Evolutionary conservation across 73 alveolate genomes (phyloP), one percentile per base, ranked within the genome.

Genomic region (Paramecium caudatum): DNA sequence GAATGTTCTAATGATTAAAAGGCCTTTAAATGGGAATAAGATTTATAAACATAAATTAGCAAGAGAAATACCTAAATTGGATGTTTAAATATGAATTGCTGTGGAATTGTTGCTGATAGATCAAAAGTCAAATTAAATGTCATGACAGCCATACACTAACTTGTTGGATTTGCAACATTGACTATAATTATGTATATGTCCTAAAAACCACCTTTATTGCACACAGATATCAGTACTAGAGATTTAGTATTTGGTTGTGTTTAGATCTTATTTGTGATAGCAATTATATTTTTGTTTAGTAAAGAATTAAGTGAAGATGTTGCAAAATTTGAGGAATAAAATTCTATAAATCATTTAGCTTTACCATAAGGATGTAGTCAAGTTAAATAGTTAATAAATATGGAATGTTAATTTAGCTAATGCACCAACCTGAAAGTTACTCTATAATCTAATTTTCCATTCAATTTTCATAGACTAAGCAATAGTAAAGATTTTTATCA

Each of bases 21-120:
- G 30, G 80, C 80, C 27, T 55, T 55, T 27, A 55, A 27, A 43
- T 55, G 80, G 80, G 80, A 55, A 55, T 23, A 10, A 3, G 80
- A 55, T 55, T 3, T 43, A 1, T 27, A 55, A 55, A 23, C 30
- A 55, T 43, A 37, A 10, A 55, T 55, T 23, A 27, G 46, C 30
- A 27, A 55, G 23, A 55, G 80, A 55, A 43, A 55, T 55, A 23
- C 80, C 9, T 27, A 55, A 27, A 27, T 55, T 3, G 80, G 80
- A 23, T 55, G 80, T 55, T 27, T 55, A 43, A 55, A 55, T 55
- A 16, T 55, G 0, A 55, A 55, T 8, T 55, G 80, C 30, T 55
- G 80, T 5, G 80, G 80, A 25, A 55, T 55, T 12, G 80, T 55
- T 1, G 80, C 80, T 23, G 80, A 55, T 27, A 55, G 80, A 55